Evolutionary conservation across 257 asterid genomes (phyloP), one percentile per base, ranked within the genome.

Genomic region (Nicotiana paniculata): DNA sequence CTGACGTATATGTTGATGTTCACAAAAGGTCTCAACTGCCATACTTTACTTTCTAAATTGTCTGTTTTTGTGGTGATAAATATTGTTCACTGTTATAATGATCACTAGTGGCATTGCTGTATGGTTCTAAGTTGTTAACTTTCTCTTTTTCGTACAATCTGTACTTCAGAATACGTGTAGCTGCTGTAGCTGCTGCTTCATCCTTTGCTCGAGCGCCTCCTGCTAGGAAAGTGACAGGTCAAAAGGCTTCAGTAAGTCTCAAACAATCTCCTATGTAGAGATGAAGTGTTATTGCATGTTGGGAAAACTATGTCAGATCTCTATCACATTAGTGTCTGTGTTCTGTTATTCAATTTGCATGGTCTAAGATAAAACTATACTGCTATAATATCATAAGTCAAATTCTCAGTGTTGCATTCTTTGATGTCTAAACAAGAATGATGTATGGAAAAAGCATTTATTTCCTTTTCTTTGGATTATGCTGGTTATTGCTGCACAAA

Each of bases 111-210:
- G 21, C 53, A 30, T 13, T 63, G 18, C 21, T 54, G 76, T 39
- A 37, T 16, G 76, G 64, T 61, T 26, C 18, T 28, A 48, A 62
- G 69, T 80, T 54, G 32, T 61, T 43, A 65, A 63, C 58, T 55
- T 18, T 78, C 11, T 30, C 9, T 81, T 72, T 48, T 16, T 84
- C 68, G 85, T 46, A 77, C 53, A 21, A 81, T 77, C 79, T 65
- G 53, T 82, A 59, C 81, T 77, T 88, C 92, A 96, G 99, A 86
- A 93, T 96, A 91, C 93, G 98, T 0, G 99, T 96, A 12, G 98
- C 90, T 35, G 99, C 99, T 9, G 98, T 97, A 5, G 99, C 98
- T 5, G 98, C 95, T 15, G 99, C 97, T 82, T 92, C 99, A 80
- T 93, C 93, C 3, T 93, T 94, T 76, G 98, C 97, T 81, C 94